Base-by-base conservation (phyloP, 257 asterid species). In the Solanum dulcamara region DNA sequence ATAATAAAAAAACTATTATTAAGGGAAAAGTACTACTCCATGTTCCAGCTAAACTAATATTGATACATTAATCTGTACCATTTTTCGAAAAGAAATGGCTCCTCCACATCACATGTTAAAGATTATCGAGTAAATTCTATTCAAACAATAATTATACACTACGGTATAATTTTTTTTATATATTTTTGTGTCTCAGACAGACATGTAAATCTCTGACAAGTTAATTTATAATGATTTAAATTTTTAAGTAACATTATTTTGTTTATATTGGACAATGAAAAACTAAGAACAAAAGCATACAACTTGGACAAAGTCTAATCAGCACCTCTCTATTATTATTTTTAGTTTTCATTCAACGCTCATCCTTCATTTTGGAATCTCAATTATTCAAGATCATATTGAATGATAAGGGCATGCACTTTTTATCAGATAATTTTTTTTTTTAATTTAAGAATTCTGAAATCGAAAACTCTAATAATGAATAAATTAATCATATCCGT, bases 61-160 rank as follows among this genome's bases (percentile, higher is more conserved):
- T 30, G 64, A 48, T 79, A 18, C 64, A 79, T 48, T 79, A 48
- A 48, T 30, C 64, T 48, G 10, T 48, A 44, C 30, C 28, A 17
- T 26, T 46, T 77, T 15, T 28, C 40, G 20, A 20, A 79, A 79
- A 28, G 7, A 46, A 79, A 79, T 38, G 83, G 83, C 44, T 79
- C 83, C 44, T 79, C 26, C 83, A 46, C 62, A 77, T 48, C 42
- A 75, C 42, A 35, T 30, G 28, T 28, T 79, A 79, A 48, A 75
- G 40, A 44, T 75, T 26, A 17, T 44, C 42, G 57, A 40, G 35
- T 8, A 8, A 46, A 10, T 46, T 77, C 83, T 42, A 46, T 28
- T 15, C 42, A 26, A 74, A 75, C 42, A 42, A 14, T 7, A 9
- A 18, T 18, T 68, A 35, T 4, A 44, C n/a, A 38, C 30, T 71